A percentile compares a stretch with the other conserved stretches of the same genome.
Evolutionary conservation across 257 asterid species (phyloP).

Genomic region (Capsicum chinense): DNA sequence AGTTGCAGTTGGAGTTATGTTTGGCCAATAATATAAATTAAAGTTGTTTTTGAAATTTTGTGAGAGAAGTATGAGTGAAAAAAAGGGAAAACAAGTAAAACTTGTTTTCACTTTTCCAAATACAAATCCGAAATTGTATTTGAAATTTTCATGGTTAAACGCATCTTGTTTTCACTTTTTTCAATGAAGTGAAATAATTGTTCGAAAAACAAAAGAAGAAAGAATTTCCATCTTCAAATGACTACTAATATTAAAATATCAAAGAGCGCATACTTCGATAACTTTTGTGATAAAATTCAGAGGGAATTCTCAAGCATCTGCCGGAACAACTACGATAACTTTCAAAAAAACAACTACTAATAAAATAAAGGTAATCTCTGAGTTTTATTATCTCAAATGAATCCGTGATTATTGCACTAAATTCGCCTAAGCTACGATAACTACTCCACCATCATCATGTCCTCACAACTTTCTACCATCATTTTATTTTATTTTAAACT

Average conservation of each 20-base stretch:
- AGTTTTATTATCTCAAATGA: constrained; percentile 9
- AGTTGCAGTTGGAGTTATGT: too few species aligned
- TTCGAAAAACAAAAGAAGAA: too few species aligned
- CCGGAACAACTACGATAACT: background rate
- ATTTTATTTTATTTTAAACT: background rate
- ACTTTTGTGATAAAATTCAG: background rate
- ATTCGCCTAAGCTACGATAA: background rate
- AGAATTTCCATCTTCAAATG: too few species aligned
- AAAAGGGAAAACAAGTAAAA: too few species aligned
- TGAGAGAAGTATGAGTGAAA: too few species aligned
- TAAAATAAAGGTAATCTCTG: constrained; percentile 18
- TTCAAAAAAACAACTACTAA: background rate
- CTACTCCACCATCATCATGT: constrained; percentile 21
- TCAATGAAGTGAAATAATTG: too few species aligned
- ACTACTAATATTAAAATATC: background rate
- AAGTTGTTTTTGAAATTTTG: too few species aligned
- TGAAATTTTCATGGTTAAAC: too few species aligned
- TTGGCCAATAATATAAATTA: too few species aligned
- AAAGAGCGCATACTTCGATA: background rate
- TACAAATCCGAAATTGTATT: too few species aligned
- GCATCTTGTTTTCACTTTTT: too few species aligned
- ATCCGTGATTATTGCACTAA: constrained; percentile 19
- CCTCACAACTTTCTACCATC: background rate
- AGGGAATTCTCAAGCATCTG: background rate
- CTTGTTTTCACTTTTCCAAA: too few species aligned